Conservation (phyloP, 306 rosid species). For the Myrica gale region DNA sequence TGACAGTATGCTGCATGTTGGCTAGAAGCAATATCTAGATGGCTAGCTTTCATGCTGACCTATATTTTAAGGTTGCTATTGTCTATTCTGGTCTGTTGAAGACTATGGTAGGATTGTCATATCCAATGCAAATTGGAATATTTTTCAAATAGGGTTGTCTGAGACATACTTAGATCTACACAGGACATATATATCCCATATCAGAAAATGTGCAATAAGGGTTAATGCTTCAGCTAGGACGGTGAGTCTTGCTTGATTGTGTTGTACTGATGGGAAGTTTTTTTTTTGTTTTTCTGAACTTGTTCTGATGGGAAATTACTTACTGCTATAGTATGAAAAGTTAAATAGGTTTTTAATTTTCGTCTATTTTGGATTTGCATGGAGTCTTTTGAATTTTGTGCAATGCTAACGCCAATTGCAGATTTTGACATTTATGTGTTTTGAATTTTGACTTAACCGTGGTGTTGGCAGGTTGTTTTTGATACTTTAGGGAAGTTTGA, state of each 20-base stretch:
- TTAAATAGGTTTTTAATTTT: constrained; percentile 43
- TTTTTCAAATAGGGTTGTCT: background rate
- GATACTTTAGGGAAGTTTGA: constrained; percentile 89
- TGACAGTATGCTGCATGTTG: background rate
- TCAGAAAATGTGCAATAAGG: constrained; percentile 45
- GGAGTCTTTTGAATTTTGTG: too few species aligned
- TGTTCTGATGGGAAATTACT: constrained; percentile 21
- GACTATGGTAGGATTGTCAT: background rate
- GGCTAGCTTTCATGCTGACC: too few species aligned
- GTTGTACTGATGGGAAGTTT: too few species aligned
- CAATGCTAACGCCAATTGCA: too few species aligned
- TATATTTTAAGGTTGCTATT: constrained; percentile 5
- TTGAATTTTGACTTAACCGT: too few species aligned
- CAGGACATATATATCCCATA: too few species aligned
- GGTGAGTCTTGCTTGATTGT: too few species aligned
- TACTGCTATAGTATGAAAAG: constrained; percentile 20
- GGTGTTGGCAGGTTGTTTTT: too few species aligned
- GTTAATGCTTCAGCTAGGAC: constrained; percentile 99
- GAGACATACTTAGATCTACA: too few species aligned
- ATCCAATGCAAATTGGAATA: background rate
- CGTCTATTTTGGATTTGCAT: too few species aligned
- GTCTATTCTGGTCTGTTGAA: constrained; percentile 21
- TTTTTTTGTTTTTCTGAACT: constrained; percentile 27
- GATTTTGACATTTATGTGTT: too few species aligned
- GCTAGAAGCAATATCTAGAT: background rate